Base-by-base conservation (phyloP, 257 asterid genomes). In the Mentha longifolia region DNA sequence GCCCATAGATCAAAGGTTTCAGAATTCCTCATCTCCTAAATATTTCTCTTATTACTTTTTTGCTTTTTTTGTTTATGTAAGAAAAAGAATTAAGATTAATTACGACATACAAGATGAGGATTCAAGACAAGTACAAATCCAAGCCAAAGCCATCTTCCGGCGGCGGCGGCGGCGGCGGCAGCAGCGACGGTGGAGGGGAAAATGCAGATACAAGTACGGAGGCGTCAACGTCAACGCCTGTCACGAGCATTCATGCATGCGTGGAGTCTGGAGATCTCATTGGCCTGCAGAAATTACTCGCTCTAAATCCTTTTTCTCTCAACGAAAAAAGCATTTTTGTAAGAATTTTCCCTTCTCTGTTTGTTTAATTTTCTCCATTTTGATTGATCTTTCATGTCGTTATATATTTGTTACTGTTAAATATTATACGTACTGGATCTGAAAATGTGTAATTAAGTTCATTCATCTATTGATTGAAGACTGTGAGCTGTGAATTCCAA, bases 191-290 rank as follows among this genome's bases (percentile, higher is more conserved):
- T 60, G 75, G 52, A 5, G 49, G 47, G 25, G 57, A 11, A 25
- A 28, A 9, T 35, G 5, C 39, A 42, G 14, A 47, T 30, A 14
- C 59, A 5, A 11, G 13, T 62, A 19, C 54, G 7, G 14, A 39
- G 54, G 19, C 49, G 0, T 4, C 64, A 1, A 2, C 65, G 25
- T 1, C 65, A 2, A 9, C 46, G 12, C 2, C 68, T 16, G 54
- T 62, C 0, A 42, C 54, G 19, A 62, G 25, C 50, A 77, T 85
- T 65, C 86, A 85, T 73, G 77, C 73, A 22, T 83, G 85, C 54
- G 81, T 81, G 3, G 88, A 83, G 68, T 51, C 91, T 6, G 91
- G 88, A 13, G 84, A 85, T 77, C 74, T 85, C 51, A 46, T 10
- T 59, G 83, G 67, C 3, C 25, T 85, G 43, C 77, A 66, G 74